A percentile compares a stretch with the other conserved stretches of the same genome.
Conservation (phyloP, 179 eudicot species). For the Actinidia arguta region DNA sequence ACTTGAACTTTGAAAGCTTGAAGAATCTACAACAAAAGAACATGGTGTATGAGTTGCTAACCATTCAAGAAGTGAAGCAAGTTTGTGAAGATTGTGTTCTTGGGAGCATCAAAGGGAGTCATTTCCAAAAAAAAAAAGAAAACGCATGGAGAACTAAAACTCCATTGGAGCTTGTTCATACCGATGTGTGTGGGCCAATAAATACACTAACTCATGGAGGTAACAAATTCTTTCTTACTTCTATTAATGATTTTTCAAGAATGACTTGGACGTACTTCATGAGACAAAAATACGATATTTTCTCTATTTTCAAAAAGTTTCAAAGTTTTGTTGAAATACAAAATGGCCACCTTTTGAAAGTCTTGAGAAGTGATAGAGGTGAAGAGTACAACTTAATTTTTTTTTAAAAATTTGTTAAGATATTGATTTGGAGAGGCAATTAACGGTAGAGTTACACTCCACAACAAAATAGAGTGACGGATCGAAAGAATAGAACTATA, state of each 20-base stretch:
- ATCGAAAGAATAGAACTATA: background rate
- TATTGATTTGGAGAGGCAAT: background rate
- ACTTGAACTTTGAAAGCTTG: background rate
- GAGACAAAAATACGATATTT: constrained; percentile 16
- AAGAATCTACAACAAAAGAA: background rate
- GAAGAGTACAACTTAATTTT: background rate
- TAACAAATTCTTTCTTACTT: constrained; percentile 10
- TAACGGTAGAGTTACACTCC: background rate
- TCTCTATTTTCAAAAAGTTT: constrained; percentile 16
- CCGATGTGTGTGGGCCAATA: too few relatives aligned
- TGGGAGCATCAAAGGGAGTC: too few relatives aligned
- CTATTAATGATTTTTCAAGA: constrained; percentile 16
- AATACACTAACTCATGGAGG: too few relatives aligned
- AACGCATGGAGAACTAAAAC: too few relatives aligned
- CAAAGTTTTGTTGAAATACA: constrained; percentile 10
- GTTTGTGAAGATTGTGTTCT: too few relatives aligned
- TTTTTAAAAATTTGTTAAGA: constrained; percentile 21
- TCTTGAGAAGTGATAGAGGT: background rate
- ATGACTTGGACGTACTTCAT: constrained; percentile 25
- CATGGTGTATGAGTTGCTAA: background rate
- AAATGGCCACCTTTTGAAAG: background rate
- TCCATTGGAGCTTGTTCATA: too few relatives aligned
- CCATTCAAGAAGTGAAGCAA: too few relatives aligned
- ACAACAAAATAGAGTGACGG: background rate
- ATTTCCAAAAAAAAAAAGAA: too few relatives aligned